Evolutionary conservation across 257 asterid species (phyloP).

Genomic region (Solanum medicagineum): DNA sequence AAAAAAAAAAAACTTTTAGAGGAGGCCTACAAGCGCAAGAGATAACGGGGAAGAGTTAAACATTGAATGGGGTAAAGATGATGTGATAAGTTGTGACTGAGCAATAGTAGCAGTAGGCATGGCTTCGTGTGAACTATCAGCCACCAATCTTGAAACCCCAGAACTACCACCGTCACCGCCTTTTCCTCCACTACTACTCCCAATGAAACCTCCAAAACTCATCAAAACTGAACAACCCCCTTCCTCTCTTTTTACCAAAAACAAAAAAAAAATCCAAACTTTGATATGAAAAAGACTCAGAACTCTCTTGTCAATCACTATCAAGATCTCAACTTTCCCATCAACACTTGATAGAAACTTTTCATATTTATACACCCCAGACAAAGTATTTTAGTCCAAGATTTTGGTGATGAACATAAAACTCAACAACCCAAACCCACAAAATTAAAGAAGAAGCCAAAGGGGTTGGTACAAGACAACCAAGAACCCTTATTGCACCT

Average conservation of each 20-base stretch:
- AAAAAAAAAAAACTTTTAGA: background rate
- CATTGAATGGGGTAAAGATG: slow-evolving; percentile 29
- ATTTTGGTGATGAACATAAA: slow-evolving; percentile 12
- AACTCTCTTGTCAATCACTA: background rate
- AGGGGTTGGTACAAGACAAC: slow-evolving; percentile 63
- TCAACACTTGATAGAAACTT: background rate
- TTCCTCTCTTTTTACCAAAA: background rate
- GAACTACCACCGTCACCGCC: slow-evolving; percentile 12
- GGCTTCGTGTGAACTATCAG: slow-evolving; percentile 25
- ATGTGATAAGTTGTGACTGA: slow-evolving; percentile 25
- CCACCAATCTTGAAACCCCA: slow-evolving; percentile 39
- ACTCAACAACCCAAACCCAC: slow-evolving; percentile 55
- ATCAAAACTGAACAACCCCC: slow-evolving; percentile 5
- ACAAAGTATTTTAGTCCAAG: slow-evolving; percentile 4
- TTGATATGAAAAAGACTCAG: background rate
- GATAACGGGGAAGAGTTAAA: slow-evolving; percentile 35
- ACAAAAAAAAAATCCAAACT: background rate
- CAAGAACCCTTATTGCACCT: slow-evolving; percentile 32
- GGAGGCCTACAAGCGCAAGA: slow-evolving; percentile 38
- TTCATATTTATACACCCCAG: background rate
- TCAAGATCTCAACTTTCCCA: background rate
- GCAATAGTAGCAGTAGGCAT: slow-evolving; percentile 25
- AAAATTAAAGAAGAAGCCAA: slow-evolving; percentile 38
- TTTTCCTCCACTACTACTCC: background rate
- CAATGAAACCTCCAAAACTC: slow-evolving; percentile 47